These are phyloP conservation scores for Quercus berberidifolia DNA, from an alignment of 306 rosid species.

Conservation along the genomic window DNA sequence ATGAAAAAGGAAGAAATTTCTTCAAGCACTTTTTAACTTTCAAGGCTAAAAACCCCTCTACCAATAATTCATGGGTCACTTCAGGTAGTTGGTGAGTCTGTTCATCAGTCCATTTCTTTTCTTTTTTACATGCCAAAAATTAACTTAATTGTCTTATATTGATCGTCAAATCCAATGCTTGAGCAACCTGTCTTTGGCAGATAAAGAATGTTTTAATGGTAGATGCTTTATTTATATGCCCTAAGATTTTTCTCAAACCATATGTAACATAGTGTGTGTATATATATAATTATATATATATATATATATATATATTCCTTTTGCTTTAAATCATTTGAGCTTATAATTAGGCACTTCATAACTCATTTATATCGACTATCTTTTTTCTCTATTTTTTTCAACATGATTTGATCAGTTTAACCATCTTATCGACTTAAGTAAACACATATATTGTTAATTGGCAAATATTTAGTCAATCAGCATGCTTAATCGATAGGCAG, in stretches of 20 bases:
- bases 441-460: not conserved
- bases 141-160: not conserved
- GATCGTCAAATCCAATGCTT: not conserved
- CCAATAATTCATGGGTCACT: not conserved
- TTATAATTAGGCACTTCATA: not conserved
- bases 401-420: not conserved
- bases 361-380: not conserved
- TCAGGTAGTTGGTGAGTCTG: not conserved
- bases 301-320: no score
- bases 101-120: not conserved
- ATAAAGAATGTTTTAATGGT: not conserved
- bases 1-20: not conserved
- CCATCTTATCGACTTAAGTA: not conserved
- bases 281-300: no score
- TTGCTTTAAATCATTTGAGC: not conserved
- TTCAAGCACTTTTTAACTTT: not conserved
- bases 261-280: not conserved
- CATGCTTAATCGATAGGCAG: not conserved
- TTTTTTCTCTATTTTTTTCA: not conserved
- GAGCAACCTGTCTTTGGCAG: not conserved
- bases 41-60: not conserved
- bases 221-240: not conserved
- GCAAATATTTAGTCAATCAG: not conserved
- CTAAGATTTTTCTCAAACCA: not conserved
- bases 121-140: not conserved